Conservation (phyloP, 2,329 filamentous ascomycete species). For the Conoideocrella luteorostrata region DNA sequence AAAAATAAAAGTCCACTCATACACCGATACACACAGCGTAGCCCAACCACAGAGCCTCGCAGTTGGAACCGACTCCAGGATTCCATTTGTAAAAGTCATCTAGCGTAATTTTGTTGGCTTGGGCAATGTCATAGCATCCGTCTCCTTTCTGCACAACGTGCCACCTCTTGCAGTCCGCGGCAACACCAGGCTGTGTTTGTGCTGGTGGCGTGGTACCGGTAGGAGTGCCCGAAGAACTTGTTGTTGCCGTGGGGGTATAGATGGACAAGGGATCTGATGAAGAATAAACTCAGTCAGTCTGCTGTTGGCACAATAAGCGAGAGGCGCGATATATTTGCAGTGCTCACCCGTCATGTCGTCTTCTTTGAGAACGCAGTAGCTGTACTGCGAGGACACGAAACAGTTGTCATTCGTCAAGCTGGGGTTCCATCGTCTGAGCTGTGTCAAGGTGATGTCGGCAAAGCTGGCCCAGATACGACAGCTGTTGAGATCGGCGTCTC, state of each 20-base stretch:
- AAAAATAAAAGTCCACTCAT: background rate
- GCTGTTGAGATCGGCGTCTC: background rate
- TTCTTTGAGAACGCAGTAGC: slow-evolving; percentile 1
- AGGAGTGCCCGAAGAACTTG: too few relatives aligned
- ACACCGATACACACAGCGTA: slow-evolving; percentile 1
- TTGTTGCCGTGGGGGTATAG: background rate
- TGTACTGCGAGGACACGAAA: background rate
- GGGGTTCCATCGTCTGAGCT: background rate
- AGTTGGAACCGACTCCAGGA: background rate
- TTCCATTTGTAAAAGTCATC: slow-evolving; percentile 3
- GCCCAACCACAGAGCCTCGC: background rate
- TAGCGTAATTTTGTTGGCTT: background rate
- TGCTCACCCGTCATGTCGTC: background rate
- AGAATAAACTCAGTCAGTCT: too few relatives aligned
- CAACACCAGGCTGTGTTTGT: background rate
- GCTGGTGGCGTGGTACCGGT: background rate
- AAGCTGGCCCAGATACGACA: background rate
- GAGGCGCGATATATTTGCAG: background rate
- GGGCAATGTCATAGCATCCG: background rate
- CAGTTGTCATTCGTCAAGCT: background rate
- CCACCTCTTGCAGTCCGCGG: slow-evolving; percentile 1
- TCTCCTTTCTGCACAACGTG: background rate
- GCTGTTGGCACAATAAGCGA: too few relatives aligned
- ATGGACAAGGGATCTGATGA: background rate
- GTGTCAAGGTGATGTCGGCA: background rate